Conservation (phyloP, 345 rosid species). For the Conringia planisiliqua region DNA sequence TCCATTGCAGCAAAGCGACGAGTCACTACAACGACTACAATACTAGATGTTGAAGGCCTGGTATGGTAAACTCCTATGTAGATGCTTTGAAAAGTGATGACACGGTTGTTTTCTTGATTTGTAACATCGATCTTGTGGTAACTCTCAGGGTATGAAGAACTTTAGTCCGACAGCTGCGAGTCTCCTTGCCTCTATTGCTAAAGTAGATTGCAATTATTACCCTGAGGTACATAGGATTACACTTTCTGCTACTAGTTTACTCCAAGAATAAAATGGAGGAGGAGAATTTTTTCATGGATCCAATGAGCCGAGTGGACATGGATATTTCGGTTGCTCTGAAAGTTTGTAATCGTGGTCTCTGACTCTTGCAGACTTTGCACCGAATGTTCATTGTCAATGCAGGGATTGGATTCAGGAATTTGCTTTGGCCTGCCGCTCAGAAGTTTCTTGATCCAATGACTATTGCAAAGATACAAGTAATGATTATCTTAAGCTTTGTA, state of each 20-base stretch:
- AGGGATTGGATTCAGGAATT: slow-evolving; percentile 86
- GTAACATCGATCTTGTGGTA: neutral
- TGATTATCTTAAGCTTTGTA: slow-evolving; percentile 13
- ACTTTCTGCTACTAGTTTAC: neutral
- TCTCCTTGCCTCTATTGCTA: slow-evolving; percentile 70
- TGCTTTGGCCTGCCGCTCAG: slow-evolving; percentile 98
- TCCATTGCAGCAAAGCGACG: slow-evolving; percentile 72
- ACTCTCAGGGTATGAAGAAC: slow-evolving; percentile 79
- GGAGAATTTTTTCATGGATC: neutral
- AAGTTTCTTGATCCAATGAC: slow-evolving; percentile 83
- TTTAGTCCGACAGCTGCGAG: slow-evolving; percentile 74
- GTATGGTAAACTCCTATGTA: slow-evolving; percentile 33
- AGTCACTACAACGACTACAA: slow-evolving; percentile 78
- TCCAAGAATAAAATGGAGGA: neutral
- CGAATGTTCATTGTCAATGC: slow-evolving; percentile 94
- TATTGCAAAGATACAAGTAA: slow-evolving; percentile 79
- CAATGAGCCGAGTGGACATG: slow-evolving; percentile 14
- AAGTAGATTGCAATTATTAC: slow-evolving; percentile 78
- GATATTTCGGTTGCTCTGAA: slow-evolving; percentile 24
- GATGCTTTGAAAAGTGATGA: neutral
- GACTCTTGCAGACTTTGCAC: slow-evolving; percentile 71
- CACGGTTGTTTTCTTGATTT: neutral
- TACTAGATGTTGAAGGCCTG: slow-evolving; percentile 87
- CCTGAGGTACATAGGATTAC: slow-evolving; percentile 65
- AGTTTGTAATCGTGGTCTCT: slow-evolving; percentile 36